phyloP scores from a whole-genome alignment of 371 early-diverging fungal species.

The Apophysomyces ossiformis region DNA sequence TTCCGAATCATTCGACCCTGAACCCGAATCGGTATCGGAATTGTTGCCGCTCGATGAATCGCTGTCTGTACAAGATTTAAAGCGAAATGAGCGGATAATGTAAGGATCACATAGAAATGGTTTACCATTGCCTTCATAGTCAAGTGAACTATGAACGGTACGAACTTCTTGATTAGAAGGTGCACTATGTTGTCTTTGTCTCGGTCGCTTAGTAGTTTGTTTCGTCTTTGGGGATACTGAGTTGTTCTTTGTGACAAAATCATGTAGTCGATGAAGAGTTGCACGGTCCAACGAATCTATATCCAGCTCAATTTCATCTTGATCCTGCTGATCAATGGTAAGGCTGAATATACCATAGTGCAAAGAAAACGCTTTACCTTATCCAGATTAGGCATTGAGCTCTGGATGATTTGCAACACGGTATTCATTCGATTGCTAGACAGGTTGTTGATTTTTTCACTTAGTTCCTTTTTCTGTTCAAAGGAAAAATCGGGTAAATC shows the following conservation, averaged over 20 bases:
- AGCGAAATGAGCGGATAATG: not conserved
- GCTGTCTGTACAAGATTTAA: not conserved
- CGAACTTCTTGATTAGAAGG: slow-evolving; percentile 29
- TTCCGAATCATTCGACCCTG: slow-evolving; percentile 3
- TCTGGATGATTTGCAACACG: slow-evolving; percentile 87
- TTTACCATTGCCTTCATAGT: slow-evolving; percentile 8
- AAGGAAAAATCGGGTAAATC: not conserved
- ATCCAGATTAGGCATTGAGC: slow-evolving; percentile 80
- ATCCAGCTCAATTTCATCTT: slow-evolving; percentile 95
- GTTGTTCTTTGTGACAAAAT: slow-evolving; percentile 76
- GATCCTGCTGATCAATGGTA: slow-evolving; percentile 52
- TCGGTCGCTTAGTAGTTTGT: slow-evolving; percentile 1
- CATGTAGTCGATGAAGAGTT: slow-evolving; percentile 86
- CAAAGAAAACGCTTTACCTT: slow-evolving; percentile 50
- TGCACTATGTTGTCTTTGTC: not conserved
- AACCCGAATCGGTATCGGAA: not conserved
- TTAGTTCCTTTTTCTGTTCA: slow-evolving; percentile 90
- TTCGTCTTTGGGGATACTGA: slow-evolving; percentile 28
- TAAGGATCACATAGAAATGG: not conserved
- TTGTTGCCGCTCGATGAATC: not conserved
- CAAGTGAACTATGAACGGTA: slow-evolving; percentile 7
- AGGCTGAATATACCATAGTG: not conserved
- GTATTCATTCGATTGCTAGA: slow-evolving; percentile 76
- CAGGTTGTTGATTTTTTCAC: slow-evolving; percentile 81
- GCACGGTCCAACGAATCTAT: slow-evolving; percentile 86